phyloP scores from a whole-genome alignment of 495 filamentous ascomycete species.

The Xylaria sp. region DNA sequence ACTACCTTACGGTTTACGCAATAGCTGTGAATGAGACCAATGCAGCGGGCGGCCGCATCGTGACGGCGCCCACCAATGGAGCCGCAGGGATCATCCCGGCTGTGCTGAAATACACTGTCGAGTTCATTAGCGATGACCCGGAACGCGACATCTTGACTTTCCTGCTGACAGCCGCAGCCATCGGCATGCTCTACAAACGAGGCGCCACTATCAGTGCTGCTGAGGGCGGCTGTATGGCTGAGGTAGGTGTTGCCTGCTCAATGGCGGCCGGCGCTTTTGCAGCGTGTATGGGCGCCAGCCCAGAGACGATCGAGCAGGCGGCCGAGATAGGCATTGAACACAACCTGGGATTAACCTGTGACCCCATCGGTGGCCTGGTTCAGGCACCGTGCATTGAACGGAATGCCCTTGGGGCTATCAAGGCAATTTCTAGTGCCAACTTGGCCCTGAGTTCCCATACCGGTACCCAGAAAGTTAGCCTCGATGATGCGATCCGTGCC shows the following conservation, averaged over 20 bases:
- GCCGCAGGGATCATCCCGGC: constrained; percentile 47
- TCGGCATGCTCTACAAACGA: constrained; percentile 49
- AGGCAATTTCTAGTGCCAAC: constrained; percentile 47
- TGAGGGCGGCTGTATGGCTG: constrained; percentile 48
- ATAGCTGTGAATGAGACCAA: constrained; percentile 49
- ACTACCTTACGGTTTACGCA: constrained; percentile 45
- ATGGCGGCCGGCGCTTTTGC: constrained; percentile 48
- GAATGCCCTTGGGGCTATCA: constrained; percentile 45
- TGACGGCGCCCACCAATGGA: constrained; percentile 47
- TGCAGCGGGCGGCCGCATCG: constrained; percentile 45
- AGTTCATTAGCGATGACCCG: constrained; percentile 46
- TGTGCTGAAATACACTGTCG: constrained; percentile 44
- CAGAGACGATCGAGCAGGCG: constrained; percentile 46
- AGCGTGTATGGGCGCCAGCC: constrained; percentile 46
- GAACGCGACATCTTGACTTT: constrained; percentile 46
- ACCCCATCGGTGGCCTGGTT: constrained; percentile 45
- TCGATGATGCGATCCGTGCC: constrained; percentile 46
- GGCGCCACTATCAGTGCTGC: constrained; percentile 46
- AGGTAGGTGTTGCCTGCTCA: constrained; percentile 49
- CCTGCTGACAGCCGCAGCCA: constrained; percentile 44
- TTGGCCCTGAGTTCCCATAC: constrained; percentile 44
- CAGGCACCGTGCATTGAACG: constrained; percentile 48
- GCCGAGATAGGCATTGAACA: constrained; percentile 49
- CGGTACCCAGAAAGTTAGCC: constrained; percentile 43
- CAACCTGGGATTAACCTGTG: constrained; percentile 45